phyloP scores from a whole-genome alignment of 2,329 filamentous ascomycete species.

The Xylaria sp. region DNA sequence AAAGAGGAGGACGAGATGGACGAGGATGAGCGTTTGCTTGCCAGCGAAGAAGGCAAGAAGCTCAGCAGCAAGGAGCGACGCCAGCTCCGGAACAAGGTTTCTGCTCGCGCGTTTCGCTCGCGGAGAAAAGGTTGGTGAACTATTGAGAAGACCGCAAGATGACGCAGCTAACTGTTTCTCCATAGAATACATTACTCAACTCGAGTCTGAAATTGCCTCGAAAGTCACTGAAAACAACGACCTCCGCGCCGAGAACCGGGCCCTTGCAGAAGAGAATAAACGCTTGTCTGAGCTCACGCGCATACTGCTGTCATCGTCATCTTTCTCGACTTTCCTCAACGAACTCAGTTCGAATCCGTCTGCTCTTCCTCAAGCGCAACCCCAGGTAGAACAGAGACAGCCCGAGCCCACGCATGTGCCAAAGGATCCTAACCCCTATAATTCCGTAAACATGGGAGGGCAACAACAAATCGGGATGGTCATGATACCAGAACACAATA shows the following conservation, averaged over 20 bases:
- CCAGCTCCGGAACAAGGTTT: slow-evolving; percentile 98
- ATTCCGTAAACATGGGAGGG: slow-evolving; percentile 62
- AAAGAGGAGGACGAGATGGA: slow-evolving; percentile 99
- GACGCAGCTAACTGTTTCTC: slow-evolving; percentile 59
- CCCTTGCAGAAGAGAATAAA: slow-evolving; percentile 85
- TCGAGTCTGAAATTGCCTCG: slow-evolving; percentile 86
- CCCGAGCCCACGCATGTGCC: slow-evolving; percentile 63
- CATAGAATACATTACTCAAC: slow-evolving; percentile 93
- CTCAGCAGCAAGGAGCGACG: slow-evolving; percentile 97
- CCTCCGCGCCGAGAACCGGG: slow-evolving; percentile 82
- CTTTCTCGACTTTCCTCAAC: slow-evolving; percentile 84
- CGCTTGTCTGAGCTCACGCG: slow-evolving; percentile 81
- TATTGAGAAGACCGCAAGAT: slow-evolving; percentile 9
- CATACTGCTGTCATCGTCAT: slow-evolving; percentile 82
- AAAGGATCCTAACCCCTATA: slow-evolving; percentile 75
- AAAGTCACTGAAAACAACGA: slow-evolving; percentile 87
- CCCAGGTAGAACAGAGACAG: slow-evolving; percentile 55
- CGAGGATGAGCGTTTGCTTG: slow-evolving; percentile 77
- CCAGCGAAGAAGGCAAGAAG: slow-evolving; percentile 97
- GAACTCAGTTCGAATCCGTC: slow-evolving; percentile 72
- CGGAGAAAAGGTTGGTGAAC: slow-evolving; percentile 86
- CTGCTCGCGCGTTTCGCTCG: slow-evolving; percentile 96
- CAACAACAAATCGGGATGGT: slow-evolving; percentile 81
- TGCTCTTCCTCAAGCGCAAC: slow-evolving; percentile 53
- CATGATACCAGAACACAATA: slow-evolving; percentile 81